Conservation (phyloP, 2,329 filamentous ascomycete genomes). For the Leptosphaerulina australis region DNA sequence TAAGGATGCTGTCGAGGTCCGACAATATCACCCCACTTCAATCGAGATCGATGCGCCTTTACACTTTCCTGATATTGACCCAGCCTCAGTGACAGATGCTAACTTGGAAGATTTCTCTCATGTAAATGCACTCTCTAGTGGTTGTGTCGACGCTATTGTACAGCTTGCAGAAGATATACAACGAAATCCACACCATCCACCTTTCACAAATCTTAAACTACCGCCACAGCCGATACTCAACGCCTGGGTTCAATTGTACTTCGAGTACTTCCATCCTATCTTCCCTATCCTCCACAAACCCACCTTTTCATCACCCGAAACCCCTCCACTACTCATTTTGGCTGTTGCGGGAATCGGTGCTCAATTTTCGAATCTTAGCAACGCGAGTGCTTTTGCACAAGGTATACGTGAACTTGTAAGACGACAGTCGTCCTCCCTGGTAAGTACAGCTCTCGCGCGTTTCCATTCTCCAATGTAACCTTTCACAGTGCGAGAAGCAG, state of each 20-base stretch:
- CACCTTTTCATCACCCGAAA: background rate
- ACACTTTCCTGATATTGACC: slow-evolving; percentile 1
- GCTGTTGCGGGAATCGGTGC: background rate
- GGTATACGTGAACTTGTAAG: slow-evolving; percentile 5
- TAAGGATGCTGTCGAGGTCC: slow-evolving; percentile 9
- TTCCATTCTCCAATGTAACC: too few relatives aligned
- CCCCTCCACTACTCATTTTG: background rate
- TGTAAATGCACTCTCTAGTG: background rate
- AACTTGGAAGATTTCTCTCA: background rate
- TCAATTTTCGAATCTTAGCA: background rate
- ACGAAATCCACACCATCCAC: background rate
- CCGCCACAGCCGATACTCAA: background rate
- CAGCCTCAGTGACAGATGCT: background rate
- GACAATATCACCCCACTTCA: slow-evolving; percentile 6
- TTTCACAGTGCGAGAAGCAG: slow-evolving; percentile 1
- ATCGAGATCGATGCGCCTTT: slow-evolving; percentile 13
- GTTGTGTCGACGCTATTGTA: background rate
- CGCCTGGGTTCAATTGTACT: slow-evolving; percentile 2
- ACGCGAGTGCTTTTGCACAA: background rate
- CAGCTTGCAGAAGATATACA: background rate
- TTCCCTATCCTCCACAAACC: background rate
- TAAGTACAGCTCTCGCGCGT: background rate
- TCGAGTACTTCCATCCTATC: slow-evolving; percentile 3
- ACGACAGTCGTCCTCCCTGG: background rate
- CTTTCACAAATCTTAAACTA: background rate